Base-by-base conservation (phyloP, 225 moss, liverwort and hornwort species). In the Pseudoscleropodium purum region DNA sequence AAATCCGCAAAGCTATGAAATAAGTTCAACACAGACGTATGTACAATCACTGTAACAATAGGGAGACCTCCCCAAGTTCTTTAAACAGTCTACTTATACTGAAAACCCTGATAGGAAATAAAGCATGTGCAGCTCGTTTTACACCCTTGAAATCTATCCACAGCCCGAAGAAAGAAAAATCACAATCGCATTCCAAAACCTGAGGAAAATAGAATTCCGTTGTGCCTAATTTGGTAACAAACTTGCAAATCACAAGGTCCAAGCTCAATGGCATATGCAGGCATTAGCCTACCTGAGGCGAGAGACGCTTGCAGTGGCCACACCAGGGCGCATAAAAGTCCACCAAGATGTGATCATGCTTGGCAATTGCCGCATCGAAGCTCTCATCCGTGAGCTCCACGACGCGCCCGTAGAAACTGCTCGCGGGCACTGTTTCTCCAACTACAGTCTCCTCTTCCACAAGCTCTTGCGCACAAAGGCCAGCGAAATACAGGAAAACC, bases 301-400 rank as follows among this genome's bases (percentile, higher is more conserved):
- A 90, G 90, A 97, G 94, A n/a, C 84, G 94, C 91, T 95, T 92
- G 96, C 97, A 98, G 86, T 96, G 93, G 60, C 94, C 85, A 78
- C 97, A 97, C 97, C 96, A 96, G 34, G 97, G 95, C 19, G 96
- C 96, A 73, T 95, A 96, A 77, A 98, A 98, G 90, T 98, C 96
- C 91, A 98, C 95, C 91, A 98, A 89, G 31, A 98, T 93, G 74
- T 93, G 82, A 47, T 96, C 96, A 66, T 96, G 93, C 90, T 96
- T 94, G 23, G 91, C 90, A 85, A 98, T 94, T 45, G 96, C 93
- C 13, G 94, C 89, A 36, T 89, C 92, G 7, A 98, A 90, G 88
- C 80, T 91, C 23, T 94, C 94, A 31, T 95, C 91, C 8, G 96
- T 96, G 82, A 98, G 93, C 77, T 98, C 97, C 85, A 96, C 88